Conservation (phyloP, 2,329 filamentous ascomycete genomes). For the Colletotrichum sp. region DNA sequence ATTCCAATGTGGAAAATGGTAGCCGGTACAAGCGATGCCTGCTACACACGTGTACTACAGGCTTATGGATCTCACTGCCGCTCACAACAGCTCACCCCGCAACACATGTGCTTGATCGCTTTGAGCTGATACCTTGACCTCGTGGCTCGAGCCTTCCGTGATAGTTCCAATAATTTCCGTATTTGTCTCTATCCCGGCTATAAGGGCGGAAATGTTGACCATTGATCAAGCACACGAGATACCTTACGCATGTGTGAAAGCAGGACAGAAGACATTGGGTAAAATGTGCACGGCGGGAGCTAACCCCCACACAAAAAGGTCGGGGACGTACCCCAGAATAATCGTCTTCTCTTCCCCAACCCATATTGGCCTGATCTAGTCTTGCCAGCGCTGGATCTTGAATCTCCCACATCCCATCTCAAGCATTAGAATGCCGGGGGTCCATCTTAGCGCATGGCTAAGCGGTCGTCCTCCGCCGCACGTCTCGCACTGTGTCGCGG, state of each 20-base stretch:
- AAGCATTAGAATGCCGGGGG: neutral
- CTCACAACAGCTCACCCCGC: neutral
- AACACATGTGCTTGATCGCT: neutral
- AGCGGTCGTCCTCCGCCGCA: neutral
- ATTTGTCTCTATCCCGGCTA: neutral
- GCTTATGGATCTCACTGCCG: neutral
- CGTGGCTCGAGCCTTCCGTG: neutral
- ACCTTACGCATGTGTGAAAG: neutral
- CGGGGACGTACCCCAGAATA: neutral
- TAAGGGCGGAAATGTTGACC: neutral
- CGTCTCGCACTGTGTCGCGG: constrained; percentile 15
- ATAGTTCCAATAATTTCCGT: neutral
- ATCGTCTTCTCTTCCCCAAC: neutral
- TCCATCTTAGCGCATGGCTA: neutral
- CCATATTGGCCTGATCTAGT: neutral
- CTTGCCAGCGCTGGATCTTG: neutral
- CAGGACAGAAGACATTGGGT: neutral
- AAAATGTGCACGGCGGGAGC: neutral
- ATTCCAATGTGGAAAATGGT: neutral
- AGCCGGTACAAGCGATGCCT: neutral
- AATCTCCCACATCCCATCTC: neutral
- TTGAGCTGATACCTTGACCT: neutral
- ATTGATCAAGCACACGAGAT: neutral
- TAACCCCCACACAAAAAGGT: constrained; percentile 4
- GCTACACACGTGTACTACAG: neutral